A percentile compares a stretch with the other conserved stretches of the same genome.
These are phyloP conservation scores for Boletus eberwhitei DNA, from an alignment of 768 basidiomycete genomes.

Conservation along the genomic window DNA sequence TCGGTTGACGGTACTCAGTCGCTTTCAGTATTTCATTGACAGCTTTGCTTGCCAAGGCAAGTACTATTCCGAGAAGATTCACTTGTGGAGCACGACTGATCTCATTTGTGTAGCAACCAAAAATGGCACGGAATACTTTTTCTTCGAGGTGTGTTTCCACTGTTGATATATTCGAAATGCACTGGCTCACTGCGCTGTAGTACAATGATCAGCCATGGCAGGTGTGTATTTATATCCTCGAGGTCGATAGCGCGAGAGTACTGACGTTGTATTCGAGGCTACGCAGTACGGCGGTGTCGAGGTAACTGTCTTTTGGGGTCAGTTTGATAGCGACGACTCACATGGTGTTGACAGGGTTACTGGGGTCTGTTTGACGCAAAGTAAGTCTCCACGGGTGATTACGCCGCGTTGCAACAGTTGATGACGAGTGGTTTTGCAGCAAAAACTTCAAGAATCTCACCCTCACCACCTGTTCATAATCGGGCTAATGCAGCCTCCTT, in stretches of 20 bases:
- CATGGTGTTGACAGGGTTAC: conserved; percentile 34
- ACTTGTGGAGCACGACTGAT: conserved; percentile 5
- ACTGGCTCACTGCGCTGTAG: conserved; percentile 29
- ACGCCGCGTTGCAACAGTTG: conserved; percentile 18
- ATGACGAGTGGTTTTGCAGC: conserved; percentile 35
- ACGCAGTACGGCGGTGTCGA: conserved; percentile 77
- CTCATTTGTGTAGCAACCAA: conserved; percentile 50
- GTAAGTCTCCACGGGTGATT: conserved; percentile 30
- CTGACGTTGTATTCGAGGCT: conserved; percentile 38
- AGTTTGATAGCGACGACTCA: conserved; percentile 8
- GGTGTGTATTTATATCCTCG: conserved; percentile 34
- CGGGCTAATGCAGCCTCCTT: background rate
- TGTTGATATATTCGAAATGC: background rate
- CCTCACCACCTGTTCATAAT: conserved; percentile 52
- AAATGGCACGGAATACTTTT: conserved; percentile 85
- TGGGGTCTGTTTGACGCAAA: conserved; percentile 69
- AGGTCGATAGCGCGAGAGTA: background rate
- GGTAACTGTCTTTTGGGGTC: conserved; percentile 23
- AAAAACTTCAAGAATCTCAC: conserved; percentile 69
- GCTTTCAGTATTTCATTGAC: conserved; percentile 68
- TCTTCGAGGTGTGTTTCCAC: conserved; percentile 58
- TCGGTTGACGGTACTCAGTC: conserved; percentile 4
- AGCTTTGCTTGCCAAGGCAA: conserved; percentile 68
- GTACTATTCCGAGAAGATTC: conserved; percentile 1
- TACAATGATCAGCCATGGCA: conserved; percentile 84